Evolutionary conservation across 192 early-diverging fungal genomes (phyloP).

Genomic region (Backusella morwellensis): DNA sequence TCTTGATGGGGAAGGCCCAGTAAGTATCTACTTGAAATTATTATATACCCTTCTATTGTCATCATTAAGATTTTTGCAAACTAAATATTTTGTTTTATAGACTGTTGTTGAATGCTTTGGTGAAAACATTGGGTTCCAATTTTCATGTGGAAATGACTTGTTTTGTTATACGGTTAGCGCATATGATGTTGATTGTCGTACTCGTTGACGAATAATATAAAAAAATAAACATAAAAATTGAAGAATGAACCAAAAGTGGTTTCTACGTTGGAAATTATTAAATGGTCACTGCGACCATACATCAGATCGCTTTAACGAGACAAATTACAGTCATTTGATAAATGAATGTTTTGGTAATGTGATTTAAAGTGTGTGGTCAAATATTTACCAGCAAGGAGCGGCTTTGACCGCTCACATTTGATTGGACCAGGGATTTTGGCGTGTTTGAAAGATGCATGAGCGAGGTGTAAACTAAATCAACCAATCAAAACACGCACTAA

Average conservation of each 20-base stretch:
- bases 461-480: background rate
- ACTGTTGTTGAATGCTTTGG: background rate
- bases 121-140: conserved; percentile 8
- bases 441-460: background rate
- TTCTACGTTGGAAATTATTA: background rate
- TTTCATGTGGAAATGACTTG: background rate
- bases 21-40: background rate
- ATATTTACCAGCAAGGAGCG: background rate
- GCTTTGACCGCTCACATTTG: background rate
- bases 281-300: background rate
- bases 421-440: background rate
- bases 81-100: background rate
- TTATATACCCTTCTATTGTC: background rate
- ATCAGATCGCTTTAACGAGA: background rate
- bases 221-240: background rate
- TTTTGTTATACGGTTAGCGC: background rate
- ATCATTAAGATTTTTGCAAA: background rate
- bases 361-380: background rate
- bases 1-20: background rate
- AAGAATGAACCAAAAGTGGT: background rate
- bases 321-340: background rate
- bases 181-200: conserved; percentile 5
- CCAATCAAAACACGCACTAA: background rate
- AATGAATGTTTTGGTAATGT: background rate
- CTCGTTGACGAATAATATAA: background rate